Percentiles rank a stretch among this genome's conserved stretches.
These are phyloP conservation scores for Quercus engelmannii DNA, from an alignment of 306 rosid species.

Conservation along the genomic window DNA sequence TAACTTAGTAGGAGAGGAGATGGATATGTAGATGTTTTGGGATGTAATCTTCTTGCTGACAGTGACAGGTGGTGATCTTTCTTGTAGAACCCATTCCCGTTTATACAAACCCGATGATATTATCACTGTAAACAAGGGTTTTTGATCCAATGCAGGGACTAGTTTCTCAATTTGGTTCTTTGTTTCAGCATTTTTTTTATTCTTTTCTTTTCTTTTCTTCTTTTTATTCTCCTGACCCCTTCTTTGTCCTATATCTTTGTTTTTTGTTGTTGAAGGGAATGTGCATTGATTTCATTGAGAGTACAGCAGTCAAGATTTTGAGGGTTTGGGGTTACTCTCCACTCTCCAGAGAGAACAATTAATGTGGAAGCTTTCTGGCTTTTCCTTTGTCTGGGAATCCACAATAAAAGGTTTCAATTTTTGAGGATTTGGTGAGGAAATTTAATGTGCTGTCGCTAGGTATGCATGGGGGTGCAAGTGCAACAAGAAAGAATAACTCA, in stretches of 20 bases:
- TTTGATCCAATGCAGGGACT: conserved; percentile 29
- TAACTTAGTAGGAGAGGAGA: conserved; percentile 32
- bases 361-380: conserved; percentile 23
- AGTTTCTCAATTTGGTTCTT: conserved; percentile 4
- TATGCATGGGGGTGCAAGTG: background rate
- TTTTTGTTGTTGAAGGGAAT: conserved; percentile 59
- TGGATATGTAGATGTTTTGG: conserved; percentile 21
- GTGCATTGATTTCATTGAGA: conserved; percentile 55
- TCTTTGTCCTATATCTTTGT: conserved; percentile 60
- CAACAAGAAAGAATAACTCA: conserved; percentile 26
- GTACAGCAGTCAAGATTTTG: conserved; percentile 29
- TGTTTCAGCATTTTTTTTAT: background rate
- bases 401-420: conserved; percentile 19
- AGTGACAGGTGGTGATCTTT: conserved; percentile 35
- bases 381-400: conserved; percentile 18
- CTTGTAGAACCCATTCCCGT: conserved; percentile 36
- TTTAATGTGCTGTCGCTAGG: conserved; percentile 17
- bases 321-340: conserved; percentile 29
- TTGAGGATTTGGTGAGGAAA: conserved; percentile 28
- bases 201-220: background rate
- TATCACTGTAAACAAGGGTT: conserved; percentile 20
- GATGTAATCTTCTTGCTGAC: conserved; percentile 40
- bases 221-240: conserved; percentile 41
- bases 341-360: conserved; percentile 17
- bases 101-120: conserved; percentile 33